Evolutionary conservation across 2,329 filamentous ascomycete species (phyloP).

Genomic region (Thelonectria rubi): DNA sequence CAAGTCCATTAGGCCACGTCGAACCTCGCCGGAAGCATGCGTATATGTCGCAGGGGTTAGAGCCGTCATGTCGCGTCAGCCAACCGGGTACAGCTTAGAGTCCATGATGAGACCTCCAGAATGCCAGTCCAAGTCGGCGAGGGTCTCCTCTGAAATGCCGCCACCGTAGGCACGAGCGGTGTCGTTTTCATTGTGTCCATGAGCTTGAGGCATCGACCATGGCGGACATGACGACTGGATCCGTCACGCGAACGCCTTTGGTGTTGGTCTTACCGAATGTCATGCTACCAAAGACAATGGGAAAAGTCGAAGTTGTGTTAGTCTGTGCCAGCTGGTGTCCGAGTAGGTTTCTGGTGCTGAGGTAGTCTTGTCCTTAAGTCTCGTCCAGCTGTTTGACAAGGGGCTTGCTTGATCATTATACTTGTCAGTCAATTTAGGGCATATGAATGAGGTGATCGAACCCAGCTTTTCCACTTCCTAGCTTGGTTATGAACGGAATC

Average conservation of each 20-base stretch:
- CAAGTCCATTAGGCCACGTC: constrained; percentile 3
- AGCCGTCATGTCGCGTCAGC: background rate
- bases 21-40: constrained; percentile 5
- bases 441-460: too few relatives aligned
- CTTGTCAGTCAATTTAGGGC: too few relatives aligned
- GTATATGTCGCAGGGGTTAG: constrained; percentile 13
- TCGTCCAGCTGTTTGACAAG: too few relatives aligned
- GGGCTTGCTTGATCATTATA: too few relatives aligned
- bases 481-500: too few relatives aligned
- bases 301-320: too few relatives aligned
- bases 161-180: constrained; percentile 74
- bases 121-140: constrained; percentile 71
- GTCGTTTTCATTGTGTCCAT: constrained; percentile 72
- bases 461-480: too few relatives aligned
- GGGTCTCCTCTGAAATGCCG: constrained; percentile 72
- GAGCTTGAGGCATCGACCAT: background rate
- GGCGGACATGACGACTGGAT: too few relatives aligned
- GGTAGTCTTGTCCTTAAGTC: too few relatives aligned
- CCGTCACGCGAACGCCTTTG: too few relatives aligned
- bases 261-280: background rate
- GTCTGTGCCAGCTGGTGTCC: too few relatives aligned
- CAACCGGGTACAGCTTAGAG: constrained; percentile 60
- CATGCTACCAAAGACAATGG: background rate
- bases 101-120: constrained; percentile 73
- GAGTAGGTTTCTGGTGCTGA: too few relatives aligned